Base-by-base conservation (phyloP, 192 early-diverging fungal species). In the Umbelopsis sp. region DNA sequence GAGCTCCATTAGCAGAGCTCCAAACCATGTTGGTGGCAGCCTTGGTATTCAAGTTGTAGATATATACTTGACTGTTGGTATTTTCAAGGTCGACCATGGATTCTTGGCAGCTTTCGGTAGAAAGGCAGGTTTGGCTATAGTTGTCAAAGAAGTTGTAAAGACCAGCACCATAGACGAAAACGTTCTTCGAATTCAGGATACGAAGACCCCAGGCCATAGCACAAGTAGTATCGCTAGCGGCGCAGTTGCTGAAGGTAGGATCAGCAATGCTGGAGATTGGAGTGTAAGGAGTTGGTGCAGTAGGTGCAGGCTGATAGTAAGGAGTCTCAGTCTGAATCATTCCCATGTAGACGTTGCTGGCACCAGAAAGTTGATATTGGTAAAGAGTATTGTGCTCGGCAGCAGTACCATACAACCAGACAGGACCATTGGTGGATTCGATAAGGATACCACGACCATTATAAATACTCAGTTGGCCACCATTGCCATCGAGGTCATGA, bases 321-420 rank as follows among this genome's bases (percentile, higher is more conserved):
- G 81, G 80, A 41, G 81, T 75, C 27, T 82, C 81, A 33, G 80
- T 69, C 50, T 82, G 81, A 46, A 82, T 72, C 71, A 82, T 74
- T 16, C 64, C 55, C 66, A 76, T 68, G 45, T 81, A 75, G 46
- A 80, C 58, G 50, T 82, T 82, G 22, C 51, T 12, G 33, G 81
- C 79, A 44, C 44, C 27, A 15, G 49, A 45, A 5, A 82, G 11
- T 49, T 82, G 77, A 30, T 82, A 82, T 52, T 82, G 75, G 72
- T 82, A 82, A 2, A 82, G 37, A 9, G 55, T 37, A 50, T 69
- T 83, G 64, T 82, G 81, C 55, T 82, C 81, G 2, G 79, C 35
- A 22, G 76, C 65, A 3, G 79, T 78, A 10, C 80, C 81, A 64
- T 66, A 69, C 13, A 82, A 11, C 81, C 81, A 82, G 51, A 74